Percentiles rank a stretch among this genome's conserved stretches.
Conservation (phyloP, 192 early-diverging fungal species). For the Chytriomyces confervae region DNA sequence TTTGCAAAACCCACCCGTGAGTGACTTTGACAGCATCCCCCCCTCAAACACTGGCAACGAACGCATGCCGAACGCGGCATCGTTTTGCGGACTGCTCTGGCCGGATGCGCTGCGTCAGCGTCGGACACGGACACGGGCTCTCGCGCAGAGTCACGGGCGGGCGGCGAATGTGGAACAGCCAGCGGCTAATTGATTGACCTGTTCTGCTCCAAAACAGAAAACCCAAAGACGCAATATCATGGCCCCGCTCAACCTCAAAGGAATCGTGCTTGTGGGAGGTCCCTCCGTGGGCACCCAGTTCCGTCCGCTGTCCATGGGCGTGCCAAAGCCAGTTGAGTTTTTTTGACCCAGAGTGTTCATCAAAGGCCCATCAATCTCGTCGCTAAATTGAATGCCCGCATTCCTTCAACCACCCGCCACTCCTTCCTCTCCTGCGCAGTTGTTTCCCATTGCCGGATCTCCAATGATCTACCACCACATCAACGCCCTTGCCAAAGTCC, state of each 20-base stretch:
- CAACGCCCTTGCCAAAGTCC: conserved; percentile 84
- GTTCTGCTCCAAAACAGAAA: not conserved
- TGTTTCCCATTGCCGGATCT: conserved; percentile 95
- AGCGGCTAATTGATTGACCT: no score
- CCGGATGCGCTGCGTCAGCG: no score
- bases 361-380: not conserved
- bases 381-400: not conserved
- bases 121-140: no score
- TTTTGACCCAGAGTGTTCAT: not conserved
- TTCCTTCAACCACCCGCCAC: not conserved
- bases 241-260: conserved; percentile 64
- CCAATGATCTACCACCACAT: conserved; percentile 99
- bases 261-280: conserved; percentile 96
- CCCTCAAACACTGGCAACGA: no score
- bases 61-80: no score
- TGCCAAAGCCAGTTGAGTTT: conserved; percentile 78
- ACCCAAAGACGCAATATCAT: not conserved
- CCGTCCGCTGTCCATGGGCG: conserved; percentile 93
- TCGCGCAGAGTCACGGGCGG: no score
- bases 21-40: no score
- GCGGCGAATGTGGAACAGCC: no score
- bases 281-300: conserved; percentile 97
- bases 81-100: no score
- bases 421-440: conserved; percentile 25
- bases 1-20: no score